Base-by-base conservation (phyloP, 139 green algal genomes). In the Monoraphidium neglectum region DNA sequence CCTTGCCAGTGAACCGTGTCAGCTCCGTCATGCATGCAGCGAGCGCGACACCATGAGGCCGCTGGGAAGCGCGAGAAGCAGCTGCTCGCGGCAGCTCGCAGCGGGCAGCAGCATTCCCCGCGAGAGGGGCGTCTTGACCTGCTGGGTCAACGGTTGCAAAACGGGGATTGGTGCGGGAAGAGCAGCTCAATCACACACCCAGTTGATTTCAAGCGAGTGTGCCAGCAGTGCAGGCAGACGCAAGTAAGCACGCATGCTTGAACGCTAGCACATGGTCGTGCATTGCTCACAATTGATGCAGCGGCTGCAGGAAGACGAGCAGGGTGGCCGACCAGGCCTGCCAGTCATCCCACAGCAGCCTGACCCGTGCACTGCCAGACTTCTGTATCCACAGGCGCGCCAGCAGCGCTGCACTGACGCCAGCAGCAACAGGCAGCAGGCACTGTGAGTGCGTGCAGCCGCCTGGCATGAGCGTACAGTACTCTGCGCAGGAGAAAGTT, bases 41-140 rank as follows among this genome's bases (percentile, higher is more conserved):
- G 94, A 93, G 1, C 94, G 87, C 0, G 94, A 91, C 56, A 97
- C 82, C 93, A 98, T 98, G 36, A 98, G 87, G 24, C 76, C 88
- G 70, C 97, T 98, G 81, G 89, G 86, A 4, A 83, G 61, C 75
- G 92, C 86, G 10, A 85, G 89, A 70, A 98, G 86, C 77, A 96
- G 73, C 78, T 94, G 86, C 36, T 87, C 91, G 68, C 79, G 78
- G 38, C 90, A 56, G 0, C 77, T 90, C 38, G 94, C 67, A 30
- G 86, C 90, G n/a, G 70, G 70, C 61, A 81, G 68, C 62, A 94
- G 64, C 60, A 74, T 85, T 26, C 63, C 54, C 0, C 92, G 90
- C 59, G 93, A 80, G 23, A 85, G 60, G 30, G 95, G 90, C 51
- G 93, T 92, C 6, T 77, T 75, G 36, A 92, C 83, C 88, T 92